Percentiles rank a stretch among this genome's conserved stretches.
Conservation (phyloP, 495 filamentous ascomycete genomes). For the Chlorociboria aeruginascens region DNA sequence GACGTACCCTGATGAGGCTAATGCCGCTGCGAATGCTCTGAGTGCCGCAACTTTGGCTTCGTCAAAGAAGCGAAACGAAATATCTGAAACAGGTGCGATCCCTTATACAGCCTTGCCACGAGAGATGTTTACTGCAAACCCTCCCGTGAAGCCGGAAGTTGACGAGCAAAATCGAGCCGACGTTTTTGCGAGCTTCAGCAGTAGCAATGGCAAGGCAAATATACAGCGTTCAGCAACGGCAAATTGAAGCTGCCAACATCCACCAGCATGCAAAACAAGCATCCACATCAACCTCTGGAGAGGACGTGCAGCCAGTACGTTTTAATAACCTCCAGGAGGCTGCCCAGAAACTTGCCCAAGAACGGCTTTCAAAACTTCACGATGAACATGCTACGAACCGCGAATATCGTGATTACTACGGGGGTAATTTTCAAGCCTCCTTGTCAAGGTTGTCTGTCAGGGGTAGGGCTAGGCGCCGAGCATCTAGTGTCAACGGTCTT, state of each 20-base stretch:
- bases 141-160: constrained; percentile 56
- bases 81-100: constrained; percentile 16
- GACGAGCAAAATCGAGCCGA: constrained; percentile 62
- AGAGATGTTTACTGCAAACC: constrained; percentile 64
- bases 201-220: constrained; percentile 80
- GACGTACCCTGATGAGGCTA: constrained; percentile 44
- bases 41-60: constrained; percentile 50
- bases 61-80: constrained; percentile 13
- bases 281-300: constrained; percentile 9
- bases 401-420: constrained; percentile 63
- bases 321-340: constrained; percentile 56
- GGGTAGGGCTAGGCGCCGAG: constrained; percentile 41
- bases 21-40: constrained; percentile 50
- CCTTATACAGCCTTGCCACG: constrained; percentile 37
- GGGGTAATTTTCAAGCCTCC: constrained; percentile 30
- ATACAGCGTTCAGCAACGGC: constrained; percentile 54
- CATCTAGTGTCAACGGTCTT: constrained; percentile 55
- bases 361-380: constrained; percentile 69
- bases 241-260: constrained; percentile 34
- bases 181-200: constrained; percentile 63
- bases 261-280: constrained; percentile 22
- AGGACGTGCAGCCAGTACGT: constrained; percentile 13
- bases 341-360: constrained; percentile 71
- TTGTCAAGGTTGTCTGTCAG: constrained; percentile 41
- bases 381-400: constrained; percentile 47